Base-by-base conservation (phyloP, 768 basidiomycete genomes). In the Cystofilobasidium capitatum region DNA sequence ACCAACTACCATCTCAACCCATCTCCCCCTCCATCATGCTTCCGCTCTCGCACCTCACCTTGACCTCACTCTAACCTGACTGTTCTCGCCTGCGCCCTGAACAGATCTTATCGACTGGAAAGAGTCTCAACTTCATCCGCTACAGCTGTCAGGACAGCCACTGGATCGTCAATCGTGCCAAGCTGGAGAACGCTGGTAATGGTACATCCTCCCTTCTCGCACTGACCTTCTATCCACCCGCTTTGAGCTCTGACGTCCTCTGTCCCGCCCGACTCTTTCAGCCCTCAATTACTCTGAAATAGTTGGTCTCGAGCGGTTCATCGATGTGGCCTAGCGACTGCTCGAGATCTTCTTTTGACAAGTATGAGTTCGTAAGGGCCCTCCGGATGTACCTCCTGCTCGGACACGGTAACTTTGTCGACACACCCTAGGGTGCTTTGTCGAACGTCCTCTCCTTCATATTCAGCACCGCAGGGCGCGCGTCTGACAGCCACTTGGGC, bases 41-140 rank as follows among this genome's bases (percentile, higher is more conserved):
- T 29, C 5, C 54, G 49, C 42, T 62, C 36, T 20, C 4, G 20
- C 20, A 4, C 14, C 12, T 7, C 17, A 17, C 17, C 49, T 35
- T 40, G 1, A 14, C 1, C 5, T 55, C 8, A 14, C n/a, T 29
- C 49, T 57, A 29, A 62, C 7, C 33, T 33, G 4, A 37, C 20
- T 24, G 5, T 12, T 45, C 22, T 17, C 20, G n/a, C 54, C 12
- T 24, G n/a, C 39, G 3, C 13, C 36, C 45, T 33, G 14, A n/a
- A n/a, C 70, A 99, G 94, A 99, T 99, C 42, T 97, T 96, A 74
- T 97, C 94, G 14, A 98, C 94, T 0, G 96, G 96, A 24, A 91
- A 92, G 78, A 96, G 92, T 74, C 81, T 99, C 76, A 99, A 98
- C 75, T 99, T 97, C 72, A 97, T 98, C 71, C 86, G 93, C 26